A percentile compares a stretch with the other conserved stretches of the same genome.
Conservation (phyloP, 768 basidiomycete species). For the Tephrocybe sp. region DNA sequence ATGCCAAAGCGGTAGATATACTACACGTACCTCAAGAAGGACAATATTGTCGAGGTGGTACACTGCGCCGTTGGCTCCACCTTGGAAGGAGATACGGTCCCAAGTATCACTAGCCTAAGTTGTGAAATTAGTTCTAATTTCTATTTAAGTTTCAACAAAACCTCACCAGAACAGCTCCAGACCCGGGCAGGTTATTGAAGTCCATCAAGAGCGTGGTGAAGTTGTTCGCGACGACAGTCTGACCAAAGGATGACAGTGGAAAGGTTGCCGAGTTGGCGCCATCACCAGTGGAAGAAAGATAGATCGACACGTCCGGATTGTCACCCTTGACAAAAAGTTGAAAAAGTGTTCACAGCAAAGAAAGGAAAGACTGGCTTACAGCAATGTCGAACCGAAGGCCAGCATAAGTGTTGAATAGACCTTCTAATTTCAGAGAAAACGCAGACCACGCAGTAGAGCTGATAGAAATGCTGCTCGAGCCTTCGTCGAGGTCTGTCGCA, state of each 20-base stretch:
- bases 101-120: slow-evolving; percentile 37
- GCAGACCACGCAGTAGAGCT: slow-evolving; percentile 42
- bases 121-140: not conserved
- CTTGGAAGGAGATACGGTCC: slow-evolving; percentile 51
- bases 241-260: slow-evolving; percentile 39
- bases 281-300: slow-evolving; percentile 36
- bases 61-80: slow-evolving; percentile 41
- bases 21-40: slow-evolving; percentile 33
- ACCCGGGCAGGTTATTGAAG: slow-evolving; percentile 44
- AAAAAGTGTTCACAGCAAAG: not conserved
- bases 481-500: slow-evolving; percentile 40
- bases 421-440: slow-evolving; percentile 42
- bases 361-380: slow-evolving; percentile 23
- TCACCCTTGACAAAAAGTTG: slow-evolving; percentile 29
- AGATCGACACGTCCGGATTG: slow-evolving; percentile 42
- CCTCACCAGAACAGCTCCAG: slow-evolving; percentile 32
- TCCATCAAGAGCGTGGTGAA: slow-evolving; percentile 47
- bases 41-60: slow-evolving; percentile 52
- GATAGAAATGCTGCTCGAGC: slow-evolving; percentile 40
- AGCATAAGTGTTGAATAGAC: slow-evolving; percentile 39
- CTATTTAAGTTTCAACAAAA: not conserved
- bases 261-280: slow-evolving; percentile 35
- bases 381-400: slow-evolving; percentile 52
- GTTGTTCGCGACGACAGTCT: slow-evolving; percentile 28
- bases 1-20: not conserved